phyloP scores from a whole-genome alignment of 2,329 filamentous ascomycete species.

The Verticillium tricorpus region DNA sequence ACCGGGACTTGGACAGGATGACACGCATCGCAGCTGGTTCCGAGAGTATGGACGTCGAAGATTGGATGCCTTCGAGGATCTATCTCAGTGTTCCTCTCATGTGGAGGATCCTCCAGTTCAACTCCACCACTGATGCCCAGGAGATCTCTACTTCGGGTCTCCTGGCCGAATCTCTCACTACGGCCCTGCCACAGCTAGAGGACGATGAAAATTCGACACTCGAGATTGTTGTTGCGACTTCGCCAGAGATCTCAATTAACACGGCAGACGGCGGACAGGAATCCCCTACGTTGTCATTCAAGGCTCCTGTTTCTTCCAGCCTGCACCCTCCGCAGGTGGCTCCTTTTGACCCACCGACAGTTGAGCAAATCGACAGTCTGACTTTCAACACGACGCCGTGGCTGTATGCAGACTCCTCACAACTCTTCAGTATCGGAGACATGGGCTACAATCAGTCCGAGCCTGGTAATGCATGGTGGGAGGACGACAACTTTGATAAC shows the following conservation, averaged over 20 bases:
- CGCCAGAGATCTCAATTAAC: constrained; percentile 46
- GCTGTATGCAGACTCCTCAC: constrained; percentile 36
- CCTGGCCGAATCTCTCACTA: constrained; percentile 36
- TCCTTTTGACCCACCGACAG: constrained; percentile 22
- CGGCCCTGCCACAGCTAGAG: constrained; percentile 22
- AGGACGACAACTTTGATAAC: constrained; percentile 31
- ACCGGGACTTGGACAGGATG: constrained; percentile 42
- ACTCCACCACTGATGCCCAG: constrained; percentile 31
- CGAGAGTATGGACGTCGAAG: constrained; percentile 41
- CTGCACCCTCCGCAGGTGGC: constrained; percentile 8
- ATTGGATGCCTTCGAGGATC: constrained; percentile 49
- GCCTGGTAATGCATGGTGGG: constrained; percentile 33
- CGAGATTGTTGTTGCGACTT: constrained; percentile 46
- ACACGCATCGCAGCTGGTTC: constrained; percentile 43
- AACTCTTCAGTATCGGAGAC: constrained; percentile 31
- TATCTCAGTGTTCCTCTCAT: constrained; percentile 47
- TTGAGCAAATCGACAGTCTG: constrained; percentile 28
- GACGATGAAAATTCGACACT: constrained; percentile 32
- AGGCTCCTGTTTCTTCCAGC: constrained; percentile 18
- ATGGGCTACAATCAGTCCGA: constrained; percentile 26
- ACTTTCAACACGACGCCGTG: constrained; percentile 37
- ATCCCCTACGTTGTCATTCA: constrained; percentile 36
- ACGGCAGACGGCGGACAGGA: constrained; percentile 47
- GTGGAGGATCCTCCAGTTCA: constrained; percentile 49
- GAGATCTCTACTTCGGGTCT: constrained; percentile 31